Evolutionary conservation across 2,329 filamentous ascomycete species (phyloP).

Genomic region (Tolypocladium guangdongense): DNA sequence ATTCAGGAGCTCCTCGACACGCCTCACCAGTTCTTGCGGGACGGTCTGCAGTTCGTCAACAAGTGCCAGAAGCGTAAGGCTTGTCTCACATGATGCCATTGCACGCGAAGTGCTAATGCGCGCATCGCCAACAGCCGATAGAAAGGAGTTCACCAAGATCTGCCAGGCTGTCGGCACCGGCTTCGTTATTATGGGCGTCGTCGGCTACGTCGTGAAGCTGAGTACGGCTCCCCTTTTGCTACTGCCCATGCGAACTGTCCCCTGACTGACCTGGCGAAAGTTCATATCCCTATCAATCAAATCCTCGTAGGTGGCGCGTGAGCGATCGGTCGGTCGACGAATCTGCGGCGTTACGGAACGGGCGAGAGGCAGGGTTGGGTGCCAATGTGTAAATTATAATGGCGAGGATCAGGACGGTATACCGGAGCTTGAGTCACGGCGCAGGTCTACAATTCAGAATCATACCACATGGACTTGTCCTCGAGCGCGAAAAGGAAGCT

Average conservation of each 20-base stretch:
- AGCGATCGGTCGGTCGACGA: constrained; percentile 7
- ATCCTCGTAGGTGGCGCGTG: constrained; percentile 58
- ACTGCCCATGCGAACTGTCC: neutral
- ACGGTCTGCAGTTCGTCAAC: constrained; percentile 51
- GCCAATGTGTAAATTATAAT: neutral
- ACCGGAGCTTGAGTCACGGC: neutral
- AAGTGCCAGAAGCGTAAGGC: constrained; percentile 50
- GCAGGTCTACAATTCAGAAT: neutral
- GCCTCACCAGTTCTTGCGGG: constrained; percentile 52
- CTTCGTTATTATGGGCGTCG: constrained; percentile 60
- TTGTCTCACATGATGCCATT: neutral
- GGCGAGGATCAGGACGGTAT: neutral
- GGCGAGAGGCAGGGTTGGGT: neutral
- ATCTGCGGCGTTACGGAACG: neutral
- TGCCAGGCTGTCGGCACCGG: constrained; percentile 55
- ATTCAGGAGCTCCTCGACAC: constrained; percentile 61
- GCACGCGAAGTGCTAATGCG: neutral
- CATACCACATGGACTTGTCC: neutral
- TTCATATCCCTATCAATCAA: constrained; percentile 62
- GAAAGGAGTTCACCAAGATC: constrained; percentile 32
- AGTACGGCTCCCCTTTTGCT: constrained; percentile 31
- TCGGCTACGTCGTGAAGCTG: constrained; percentile 61
- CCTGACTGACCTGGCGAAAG: constrained; percentile 20
- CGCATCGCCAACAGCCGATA: constrained; percentile 20
- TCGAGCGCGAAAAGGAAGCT: neutral